These are phyloP conservation scores for Aristolochia californica DNA, from an alignment of 164 flowering plant species.

Conservation along the genomic window DNA sequence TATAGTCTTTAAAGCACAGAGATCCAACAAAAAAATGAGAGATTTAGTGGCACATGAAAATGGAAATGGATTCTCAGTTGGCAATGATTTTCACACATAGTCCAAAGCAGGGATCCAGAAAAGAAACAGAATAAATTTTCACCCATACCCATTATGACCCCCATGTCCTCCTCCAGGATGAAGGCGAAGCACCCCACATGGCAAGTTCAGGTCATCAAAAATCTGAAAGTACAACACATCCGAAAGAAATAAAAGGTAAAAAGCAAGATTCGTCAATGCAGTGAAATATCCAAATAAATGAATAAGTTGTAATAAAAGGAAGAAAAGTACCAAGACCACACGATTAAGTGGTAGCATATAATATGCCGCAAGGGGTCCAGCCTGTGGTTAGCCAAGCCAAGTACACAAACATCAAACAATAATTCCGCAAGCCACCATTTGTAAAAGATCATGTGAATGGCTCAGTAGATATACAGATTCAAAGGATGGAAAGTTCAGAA, in stretches of 20 bases:
- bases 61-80: too few species aligned
- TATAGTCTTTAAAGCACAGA: too few species aligned
- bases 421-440: background rate
- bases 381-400: conserved; percentile 25
- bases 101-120: background rate
- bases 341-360: conserved; percentile 91
- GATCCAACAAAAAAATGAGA: too few species aligned
- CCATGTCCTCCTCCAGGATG: conserved; percentile 67
- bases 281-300: background rate
- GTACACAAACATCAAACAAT: background rate
- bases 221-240: conserved; percentile 5
- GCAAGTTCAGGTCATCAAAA: conserved; percentile 76
- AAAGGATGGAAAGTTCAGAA: too few species aligned
- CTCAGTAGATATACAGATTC: too few species aligned
- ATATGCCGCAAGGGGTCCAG: conserved; percentile 89
- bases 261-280: background rate
- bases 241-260: background rate
- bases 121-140: background rate
- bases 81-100: too few species aligned
- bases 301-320: background rate
- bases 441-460: background rate
- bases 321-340: conserved; percentile 60
- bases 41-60: too few species aligned
- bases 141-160: conserved; percentile 75
- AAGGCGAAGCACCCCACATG: conserved; percentile 94